Percentiles rank a stretch among this genome's conserved stretches.
These are phyloP conservation scores for Raphidocelis subcapitata DNA, from an alignment of 139 green algal genomes.

Conservation along the genomic window DNA sequence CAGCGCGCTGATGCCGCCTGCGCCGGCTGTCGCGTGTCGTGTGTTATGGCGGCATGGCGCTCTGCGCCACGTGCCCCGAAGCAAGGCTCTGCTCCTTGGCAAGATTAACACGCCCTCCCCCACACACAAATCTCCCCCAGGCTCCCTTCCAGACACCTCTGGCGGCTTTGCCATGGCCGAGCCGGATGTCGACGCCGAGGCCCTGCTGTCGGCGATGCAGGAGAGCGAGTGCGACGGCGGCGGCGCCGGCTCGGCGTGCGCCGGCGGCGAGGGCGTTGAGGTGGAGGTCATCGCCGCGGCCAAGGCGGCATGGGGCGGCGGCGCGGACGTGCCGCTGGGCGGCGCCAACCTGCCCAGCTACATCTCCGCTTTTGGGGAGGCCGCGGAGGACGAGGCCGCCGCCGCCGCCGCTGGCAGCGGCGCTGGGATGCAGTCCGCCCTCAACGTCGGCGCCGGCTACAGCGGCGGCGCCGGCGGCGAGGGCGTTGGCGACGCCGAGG, in stretches of 20 bases:
- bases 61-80: too few species aligned
- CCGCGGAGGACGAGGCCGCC: background rate
- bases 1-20: too few species aligned
- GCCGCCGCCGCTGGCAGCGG: background rate
- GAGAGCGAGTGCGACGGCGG: too few species aligned
- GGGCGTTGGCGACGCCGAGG: background rate
- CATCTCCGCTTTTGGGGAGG: constrained; percentile 52
- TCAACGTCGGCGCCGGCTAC: background rate
- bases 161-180: too few species aligned
- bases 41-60: too few species aligned
- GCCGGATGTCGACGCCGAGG: too few species aligned
- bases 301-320: background rate
- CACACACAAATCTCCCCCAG: too few species aligned
- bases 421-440: background rate
- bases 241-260: background rate
- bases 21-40: too few species aligned
- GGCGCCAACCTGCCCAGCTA: constrained; percentile 35
- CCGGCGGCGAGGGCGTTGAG: background rate
- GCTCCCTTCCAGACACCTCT: too few species aligned
- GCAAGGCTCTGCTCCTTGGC: too few species aligned
- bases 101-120: too few species aligned
- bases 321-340: background rate
- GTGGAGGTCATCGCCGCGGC: background rate
- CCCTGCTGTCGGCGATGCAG: too few species aligned
- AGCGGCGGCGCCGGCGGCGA: background rate